Evolutionary conservation across 2,329 filamentous ascomycete species (phyloP).

Genomic region (Ophiostoma australiae): DNA sequence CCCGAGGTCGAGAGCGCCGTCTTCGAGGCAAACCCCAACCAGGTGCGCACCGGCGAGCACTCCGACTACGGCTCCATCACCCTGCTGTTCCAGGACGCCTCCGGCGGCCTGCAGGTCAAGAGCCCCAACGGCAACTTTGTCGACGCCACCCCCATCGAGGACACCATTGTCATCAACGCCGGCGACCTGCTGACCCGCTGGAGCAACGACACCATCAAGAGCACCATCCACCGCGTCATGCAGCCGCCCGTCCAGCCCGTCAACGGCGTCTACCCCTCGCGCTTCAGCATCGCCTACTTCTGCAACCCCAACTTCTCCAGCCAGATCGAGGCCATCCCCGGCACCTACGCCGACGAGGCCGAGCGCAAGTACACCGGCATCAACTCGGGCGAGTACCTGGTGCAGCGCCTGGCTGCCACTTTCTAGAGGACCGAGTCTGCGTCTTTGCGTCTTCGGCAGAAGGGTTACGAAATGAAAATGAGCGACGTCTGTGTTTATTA

Average conservation of each 20-base stretch:
- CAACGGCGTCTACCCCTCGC: conserved; percentile 60
- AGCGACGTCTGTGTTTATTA: not conserved
- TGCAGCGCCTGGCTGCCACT: conserved; percentile 71
- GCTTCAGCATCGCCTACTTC: conserved; percentile 84
- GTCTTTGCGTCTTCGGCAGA: no score
- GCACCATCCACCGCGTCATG: conserved; percentile 83
- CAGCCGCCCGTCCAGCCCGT: conserved; percentile 60
- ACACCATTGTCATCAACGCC: conserved; percentile 82
- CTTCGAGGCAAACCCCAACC: conserved; percentile 61
- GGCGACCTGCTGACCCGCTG: conserved; percentile 81
- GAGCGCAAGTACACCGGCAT: conserved; percentile 77
- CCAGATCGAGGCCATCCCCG: conserved; percentile 74
- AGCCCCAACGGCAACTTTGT: conserved; percentile 74
- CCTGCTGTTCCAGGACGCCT: conserved; percentile 56
- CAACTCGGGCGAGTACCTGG: conserved; percentile 74
- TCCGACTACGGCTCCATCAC: conserved; percentile 62
- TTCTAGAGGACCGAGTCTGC: conserved; percentile 40
- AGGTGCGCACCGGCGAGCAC: conserved; percentile 74
- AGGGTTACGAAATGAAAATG: not conserved
- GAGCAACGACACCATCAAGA: conserved; percentile 89
- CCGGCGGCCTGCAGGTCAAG: conserved; percentile 54
- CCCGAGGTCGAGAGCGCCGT: conserved; percentile 61
- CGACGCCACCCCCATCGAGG: conserved; percentile 74
- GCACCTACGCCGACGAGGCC: conserved; percentile 59
- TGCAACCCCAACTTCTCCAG: conserved; percentile 79